Conservation (phyloP, 331 rosid genomes). For the Stylosanthes scabra region DNA sequence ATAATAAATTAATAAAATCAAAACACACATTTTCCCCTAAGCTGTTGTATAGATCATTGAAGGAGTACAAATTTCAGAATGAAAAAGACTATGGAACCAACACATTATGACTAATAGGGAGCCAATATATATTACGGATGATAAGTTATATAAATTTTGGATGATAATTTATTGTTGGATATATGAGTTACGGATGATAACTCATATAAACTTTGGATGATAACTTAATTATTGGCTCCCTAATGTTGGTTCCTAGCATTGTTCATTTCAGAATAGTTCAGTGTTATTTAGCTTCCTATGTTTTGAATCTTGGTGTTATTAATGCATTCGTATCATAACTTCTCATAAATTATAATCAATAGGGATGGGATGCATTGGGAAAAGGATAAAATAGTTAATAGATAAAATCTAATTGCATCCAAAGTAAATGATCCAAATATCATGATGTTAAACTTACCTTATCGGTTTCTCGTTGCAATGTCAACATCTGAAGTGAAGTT, state of each 20-base stretch:
- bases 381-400: background rate
- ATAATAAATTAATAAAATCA: background rate
- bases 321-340: too few species aligned
- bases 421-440: constrained; percentile 2
- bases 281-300: background rate
- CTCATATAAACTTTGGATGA: too few species aligned
- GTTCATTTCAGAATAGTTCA: background rate
- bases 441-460: constrained; percentile 40
- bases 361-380: background rate
- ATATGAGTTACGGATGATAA: too few species aligned
- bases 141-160: too few species aligned
- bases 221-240: too few species aligned
- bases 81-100: too few species aligned
- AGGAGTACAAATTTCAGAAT: background rate
- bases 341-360: too few species aligned
- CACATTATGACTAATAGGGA: too few species aligned
- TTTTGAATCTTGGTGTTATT: background rate
- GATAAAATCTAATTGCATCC: background rate
- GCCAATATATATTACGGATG: too few species aligned
- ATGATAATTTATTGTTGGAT: too few species aligned
- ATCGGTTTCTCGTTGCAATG: constrained; percentile 85
- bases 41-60: too few species aligned
- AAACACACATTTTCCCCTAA: constrained; percentile 10
- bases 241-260: too few species aligned
- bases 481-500: constrained; percentile 88